Conservation (phyloP, 345 rosid genomes). For the Streptanthus diversifolius region DNA sequence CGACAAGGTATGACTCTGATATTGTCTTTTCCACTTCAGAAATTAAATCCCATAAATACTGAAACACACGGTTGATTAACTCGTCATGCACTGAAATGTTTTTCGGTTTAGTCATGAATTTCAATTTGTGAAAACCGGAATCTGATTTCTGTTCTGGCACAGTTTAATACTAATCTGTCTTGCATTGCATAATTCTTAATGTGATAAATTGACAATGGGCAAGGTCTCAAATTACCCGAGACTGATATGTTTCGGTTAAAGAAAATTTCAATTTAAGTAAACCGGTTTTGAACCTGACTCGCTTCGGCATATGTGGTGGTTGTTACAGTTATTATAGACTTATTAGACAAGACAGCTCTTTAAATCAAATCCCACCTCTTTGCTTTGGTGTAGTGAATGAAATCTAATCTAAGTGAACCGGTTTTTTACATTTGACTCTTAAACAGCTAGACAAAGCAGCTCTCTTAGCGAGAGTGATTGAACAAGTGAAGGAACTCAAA, state of each 20-base stretch:
- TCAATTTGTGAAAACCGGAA: not conserved
- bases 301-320: not conserved
- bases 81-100: not conserved
- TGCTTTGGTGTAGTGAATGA: not conserved
- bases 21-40: too few species aligned
- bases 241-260: not conserved
- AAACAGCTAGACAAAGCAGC: constrained; percentile 95
- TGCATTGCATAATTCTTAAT: not conserved
- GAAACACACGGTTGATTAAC: too few species aligned
- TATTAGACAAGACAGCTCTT: not conserved
- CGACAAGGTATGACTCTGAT: constrained; percentile 57
- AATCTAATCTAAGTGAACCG: not conserved
- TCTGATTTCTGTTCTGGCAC: not conserved
- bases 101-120: not conserved
- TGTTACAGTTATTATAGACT: not conserved
- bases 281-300: not conserved
- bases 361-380: not conserved
- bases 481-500: constrained; percentile 70
- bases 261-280: not conserved
- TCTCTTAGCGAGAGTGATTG: constrained; percentile 64
- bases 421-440: not conserved
- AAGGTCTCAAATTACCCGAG: not conserved
- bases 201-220: too few species aligned
- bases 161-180: not conserved
- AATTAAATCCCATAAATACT: too few species aligned